Conservation (phyloP, 352 stramenopile species). For the Pythium aphanidermatum region DNA sequence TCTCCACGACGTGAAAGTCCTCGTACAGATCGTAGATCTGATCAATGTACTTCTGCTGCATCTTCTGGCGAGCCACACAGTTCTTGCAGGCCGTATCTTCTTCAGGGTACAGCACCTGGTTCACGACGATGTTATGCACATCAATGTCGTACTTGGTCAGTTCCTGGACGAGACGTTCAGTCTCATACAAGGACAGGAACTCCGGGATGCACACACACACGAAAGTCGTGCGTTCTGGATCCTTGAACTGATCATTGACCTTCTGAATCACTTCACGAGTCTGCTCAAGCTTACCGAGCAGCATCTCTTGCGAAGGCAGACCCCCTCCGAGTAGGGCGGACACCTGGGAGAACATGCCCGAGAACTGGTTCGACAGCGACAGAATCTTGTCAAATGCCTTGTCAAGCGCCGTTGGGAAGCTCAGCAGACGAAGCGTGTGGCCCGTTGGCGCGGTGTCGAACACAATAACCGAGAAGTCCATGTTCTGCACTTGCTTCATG, state of each 20-base stretch:
- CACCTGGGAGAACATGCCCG: conserved; percentile 82
- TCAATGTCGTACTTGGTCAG: conserved; percentile 99
- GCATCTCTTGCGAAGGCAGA: conserved; percentile 90
- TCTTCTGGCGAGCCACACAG: conserved; percentile 95
- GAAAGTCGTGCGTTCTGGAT: conserved; percentile 98
- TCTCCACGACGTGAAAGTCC: conserved; percentile 99
- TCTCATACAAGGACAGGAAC: conserved; percentile 99
- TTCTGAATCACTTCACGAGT: conserved; percentile 97
- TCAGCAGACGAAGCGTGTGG: conserved; percentile 95
- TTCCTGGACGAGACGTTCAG: conserved; percentile 98
- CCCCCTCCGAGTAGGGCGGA: conserved; percentile 70
- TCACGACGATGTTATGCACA: conserved; percentile 99
- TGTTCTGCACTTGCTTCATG: conserved; percentile 97
- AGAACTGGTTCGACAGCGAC: conserved; percentile 93
- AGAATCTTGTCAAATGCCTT: conserved; percentile 98
- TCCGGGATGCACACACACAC: conserved; percentile 99
- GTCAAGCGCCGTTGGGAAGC: conserved; percentile 97
- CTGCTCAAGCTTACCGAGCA: conserved; percentile 95
- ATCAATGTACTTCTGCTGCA: conserved; percentile 99
- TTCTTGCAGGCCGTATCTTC: conserved; percentile 83
- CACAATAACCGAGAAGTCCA: conserved; percentile 98
- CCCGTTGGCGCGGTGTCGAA: conserved; percentile 98
- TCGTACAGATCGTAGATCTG: conserved; percentile 99
- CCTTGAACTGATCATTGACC: conserved; percentile 98
- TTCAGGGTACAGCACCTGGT: conserved; percentile 96